These are phyloP conservation scores for Ophioceras dolichostomum DNA, from an alignment of 2,329 filamentous ascomycete genomes.

Conservation along the genomic window DNA sequence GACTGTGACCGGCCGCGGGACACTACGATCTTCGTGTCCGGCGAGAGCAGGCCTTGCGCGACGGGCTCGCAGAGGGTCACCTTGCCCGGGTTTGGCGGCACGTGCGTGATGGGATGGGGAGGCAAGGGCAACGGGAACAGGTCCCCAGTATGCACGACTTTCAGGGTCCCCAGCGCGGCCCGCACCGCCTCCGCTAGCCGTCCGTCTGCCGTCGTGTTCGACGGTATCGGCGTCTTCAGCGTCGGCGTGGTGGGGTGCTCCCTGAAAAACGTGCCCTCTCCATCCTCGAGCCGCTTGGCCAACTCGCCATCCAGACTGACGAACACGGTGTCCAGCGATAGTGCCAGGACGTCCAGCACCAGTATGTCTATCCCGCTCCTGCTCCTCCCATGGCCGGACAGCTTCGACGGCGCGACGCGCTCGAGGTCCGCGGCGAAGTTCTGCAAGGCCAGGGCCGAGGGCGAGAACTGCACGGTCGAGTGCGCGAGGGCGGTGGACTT, in stretches of 20 bases:
- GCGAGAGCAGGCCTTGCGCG: conserved; percentile 67
- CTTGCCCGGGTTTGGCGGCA: conserved; percentile 71
- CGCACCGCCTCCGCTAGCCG: conserved; percentile 56
- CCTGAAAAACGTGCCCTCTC: conserved; percentile 71
- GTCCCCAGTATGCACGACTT: conserved; percentile 75
- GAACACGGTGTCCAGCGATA: conserved; percentile 75
- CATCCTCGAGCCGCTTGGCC: conserved; percentile 66
- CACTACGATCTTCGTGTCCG: conserved; percentile 74
- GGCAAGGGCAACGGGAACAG: conserved; percentile 65
- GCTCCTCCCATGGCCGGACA: conserved; percentile 51
- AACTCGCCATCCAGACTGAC: conserved; percentile 76
- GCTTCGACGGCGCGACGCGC: conserved; percentile 62
- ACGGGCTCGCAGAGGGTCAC: conserved; percentile 93
- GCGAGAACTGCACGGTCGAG: conserved; percentile 69
- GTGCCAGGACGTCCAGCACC: conserved; percentile 66
- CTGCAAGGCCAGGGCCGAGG: conserved; percentile 61
- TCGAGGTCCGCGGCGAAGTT: conserved; percentile 65
- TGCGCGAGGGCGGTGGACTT: conserved; percentile 53
- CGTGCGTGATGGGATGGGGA: conserved; percentile 77
- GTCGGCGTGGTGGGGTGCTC: conserved; percentile 33
- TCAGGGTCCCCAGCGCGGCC: conserved; percentile 58
- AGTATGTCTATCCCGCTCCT: conserved; percentile 74
- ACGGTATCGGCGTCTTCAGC: conserved; percentile 16
- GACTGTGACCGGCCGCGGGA: conserved; percentile 48
- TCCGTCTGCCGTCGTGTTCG: conserved; percentile 31